Evolutionary conservation across 352 stramenopile species (phyloP), one percentile per base, ranked within the genome.

Genomic region (Aphanomyces stellatus): DNA sequence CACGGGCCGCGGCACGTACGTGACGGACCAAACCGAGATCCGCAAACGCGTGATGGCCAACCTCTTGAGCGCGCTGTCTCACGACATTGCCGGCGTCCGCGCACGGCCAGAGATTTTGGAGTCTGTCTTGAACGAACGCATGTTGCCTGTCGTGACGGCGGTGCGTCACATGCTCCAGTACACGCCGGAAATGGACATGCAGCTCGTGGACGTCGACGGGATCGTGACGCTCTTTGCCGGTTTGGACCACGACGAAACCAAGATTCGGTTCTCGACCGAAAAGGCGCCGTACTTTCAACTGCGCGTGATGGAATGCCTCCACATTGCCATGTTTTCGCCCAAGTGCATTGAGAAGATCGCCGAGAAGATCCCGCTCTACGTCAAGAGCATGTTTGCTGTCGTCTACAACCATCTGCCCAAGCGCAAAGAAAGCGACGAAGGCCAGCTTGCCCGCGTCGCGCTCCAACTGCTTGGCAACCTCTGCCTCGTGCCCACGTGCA

Each of bases 251-350:
- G 86, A 95, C 59, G 85, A 85, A 7, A 83, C 90, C 49, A 85
- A 81, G 7, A 80, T 89, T 30, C 80, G 75, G 7, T 93, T 91
- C 53, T 95, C 86, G 13, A 91, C 92, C 51, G 76, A 81, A 0
- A 81, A 75, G 43, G 84, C 86, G 0, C 81, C 86, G 8, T 70
- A 92, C 27, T 69, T 95, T n/a, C 85, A 90, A 48, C 69, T 93
- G 30, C 78, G 86, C n/a, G 91, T 82, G 56, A 85, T 95, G 43
- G 86, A 95, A 62, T 92, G 86, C 43, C 66, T 95, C 19, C 86
- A 95, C 65, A 92, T 93, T 72, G 69, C 92, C n/a, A 89, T 85
- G 46, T 95, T 95, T 69, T 93, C 84, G 48, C 79, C 81, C 10
- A 91, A 87, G 48, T 92, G 84, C 57, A 69, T 93, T 2, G 84